A percentile compares a stretch with the other conserved stretches of the same genome.
These are phyloP conservation scores for Ceratobasidium sp. DNA, from an alignment of 1,284 basidiomycete genomes.

Conservation along the genomic window DNA sequence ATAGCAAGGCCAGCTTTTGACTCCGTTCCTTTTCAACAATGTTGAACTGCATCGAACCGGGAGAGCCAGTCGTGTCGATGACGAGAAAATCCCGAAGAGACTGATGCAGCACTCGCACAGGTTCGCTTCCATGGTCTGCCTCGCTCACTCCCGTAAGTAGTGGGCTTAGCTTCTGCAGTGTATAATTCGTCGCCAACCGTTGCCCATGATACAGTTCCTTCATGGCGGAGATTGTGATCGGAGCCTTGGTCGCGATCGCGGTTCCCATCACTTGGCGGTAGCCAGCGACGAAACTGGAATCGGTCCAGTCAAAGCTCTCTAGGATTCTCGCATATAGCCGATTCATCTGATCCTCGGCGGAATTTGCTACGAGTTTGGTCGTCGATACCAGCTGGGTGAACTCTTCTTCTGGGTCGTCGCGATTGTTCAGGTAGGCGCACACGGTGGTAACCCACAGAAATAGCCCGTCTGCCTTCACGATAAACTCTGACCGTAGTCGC, in stretches of 20 bases:
- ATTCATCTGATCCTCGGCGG: slow-evolving; percentile 49
- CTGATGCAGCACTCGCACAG: too few relatives aligned
- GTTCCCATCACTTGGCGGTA: neutral
- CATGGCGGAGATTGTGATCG: neutral
- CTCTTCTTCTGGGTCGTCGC: too few relatives aligned
- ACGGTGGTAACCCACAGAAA: too few relatives aligned
- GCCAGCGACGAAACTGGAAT: slow-evolving; percentile 48
- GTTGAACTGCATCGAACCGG: neutral
- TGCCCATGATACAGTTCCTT: too few relatives aligned
- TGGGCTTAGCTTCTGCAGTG: too few relatives aligned
- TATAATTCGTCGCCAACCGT: too few relatives aligned
- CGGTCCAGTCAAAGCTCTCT: slow-evolving; percentile 50
- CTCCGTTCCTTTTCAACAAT: too few relatives aligned
- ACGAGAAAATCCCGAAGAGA: slow-evolving; percentile 4
- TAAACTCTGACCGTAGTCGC: too few relatives aligned
- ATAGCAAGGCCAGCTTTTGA: neutral
- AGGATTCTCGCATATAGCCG: slow-evolving; percentile 51
- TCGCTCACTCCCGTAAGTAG: too few relatives aligned
- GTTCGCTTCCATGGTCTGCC: too few relatives aligned
- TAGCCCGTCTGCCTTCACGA: too few relatives aligned
- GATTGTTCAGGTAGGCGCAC: slow-evolving; percentile 48
- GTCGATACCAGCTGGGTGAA: slow-evolving; percentile 35
- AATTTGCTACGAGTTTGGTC: neutral
- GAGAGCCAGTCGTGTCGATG: neutral
- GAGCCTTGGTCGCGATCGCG: neutral